Base-by-base conservation (phyloP, 257 asterid genomes). In the Lantana camara region DNA sequence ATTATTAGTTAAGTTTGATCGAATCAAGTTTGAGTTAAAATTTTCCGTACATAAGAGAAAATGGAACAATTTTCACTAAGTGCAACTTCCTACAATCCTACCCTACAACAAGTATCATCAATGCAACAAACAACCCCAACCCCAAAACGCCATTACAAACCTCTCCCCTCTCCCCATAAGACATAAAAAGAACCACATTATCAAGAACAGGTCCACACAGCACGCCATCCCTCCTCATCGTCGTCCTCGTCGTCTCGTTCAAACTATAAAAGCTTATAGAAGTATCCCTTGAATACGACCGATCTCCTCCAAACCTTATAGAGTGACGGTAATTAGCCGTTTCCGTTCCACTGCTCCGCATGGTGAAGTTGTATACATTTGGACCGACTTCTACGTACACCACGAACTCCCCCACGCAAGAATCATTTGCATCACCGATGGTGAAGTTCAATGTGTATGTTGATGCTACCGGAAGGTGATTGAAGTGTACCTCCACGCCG, bases 121-220 rank as follows among this genome's bases (percentile, higher is more conserved):
- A 40, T 57, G 53, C 37, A 16, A 50, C 11, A 74, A 40, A 9
- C 63, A 62, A 49, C 51, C 46, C 49, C 6, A 30, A 20, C 29
- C 55, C 10, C 24, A 41, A 23, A 48, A 37, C 47, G 3, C 63
- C 76, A 45, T n/a, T 32, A 40, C 16, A 15, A 11, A 38, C 9
- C 35, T 19, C 13, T 9, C 23, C 7, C 38, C 32, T 65, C 44
- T 23, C 61, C 24, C 54, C 75, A 64, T 53, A 4, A 0, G 73
- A 61, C 29, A 10, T 35, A 14, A 5, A 8, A 19, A 75, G 73
- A 57, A 35, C 29, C 13, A 66, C 16, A 23, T 54, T 24, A 22
- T 75, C 76, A 38, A 75, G 59, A 27, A 75, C 73, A 2, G 70
- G 70, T 7, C 76, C 80, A 16, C 76, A 65, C 3, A 65, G 57